Base-by-base conservation (phyloP, 192 early-diverging fungal genomes). In the Diversispora epigaea region DNA sequence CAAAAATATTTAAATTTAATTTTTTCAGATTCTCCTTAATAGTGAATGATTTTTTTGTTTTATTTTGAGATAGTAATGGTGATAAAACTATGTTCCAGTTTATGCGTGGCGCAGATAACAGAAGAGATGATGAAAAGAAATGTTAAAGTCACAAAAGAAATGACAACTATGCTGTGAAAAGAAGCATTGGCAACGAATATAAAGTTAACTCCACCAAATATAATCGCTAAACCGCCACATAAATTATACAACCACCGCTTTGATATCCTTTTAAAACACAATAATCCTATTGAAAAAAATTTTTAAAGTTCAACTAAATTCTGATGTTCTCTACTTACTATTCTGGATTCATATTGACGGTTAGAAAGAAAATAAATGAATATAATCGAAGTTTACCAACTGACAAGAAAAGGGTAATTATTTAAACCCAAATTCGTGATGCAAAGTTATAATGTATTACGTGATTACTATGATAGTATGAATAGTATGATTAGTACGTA, bases 281-380 rank as follows among this genome's bases (percentile, higher is more conserved):
- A 12, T 50, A 50, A 12, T 50, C 49, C 6, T 12, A 50, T 12
- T 14, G 14, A 50, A 50, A 50, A 50, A 50, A 50, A 50, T 12
- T 50, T 8, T 4, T 50, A 50, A 50, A 8, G 49, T 32, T 32
- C 25, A 32, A 32, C 25, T 32, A 32, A 32, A 32, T 32, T 32
- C 2, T 32, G 2, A 32, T 32, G 25, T 32, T 32, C 25, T 32
- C 49, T 44, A 73, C 71, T 73, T 52, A 73, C 71, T 73, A 73
- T 73, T 73, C 71, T 19, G 71, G 71, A 61, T 73, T 73, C 71
- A 73, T 73, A 3, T 73, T 61, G 68, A 32, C 9, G 17, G 32
- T 70, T 47, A 4, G 10, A 12, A 11, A 46, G 14, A 50, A 50
- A 50, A 50, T 50, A 50, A 50, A 50, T 50, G 49, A 50, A 14